Conservation (phyloP, 441 rosid genomes). For the Aleurites moluccanus region DNA sequence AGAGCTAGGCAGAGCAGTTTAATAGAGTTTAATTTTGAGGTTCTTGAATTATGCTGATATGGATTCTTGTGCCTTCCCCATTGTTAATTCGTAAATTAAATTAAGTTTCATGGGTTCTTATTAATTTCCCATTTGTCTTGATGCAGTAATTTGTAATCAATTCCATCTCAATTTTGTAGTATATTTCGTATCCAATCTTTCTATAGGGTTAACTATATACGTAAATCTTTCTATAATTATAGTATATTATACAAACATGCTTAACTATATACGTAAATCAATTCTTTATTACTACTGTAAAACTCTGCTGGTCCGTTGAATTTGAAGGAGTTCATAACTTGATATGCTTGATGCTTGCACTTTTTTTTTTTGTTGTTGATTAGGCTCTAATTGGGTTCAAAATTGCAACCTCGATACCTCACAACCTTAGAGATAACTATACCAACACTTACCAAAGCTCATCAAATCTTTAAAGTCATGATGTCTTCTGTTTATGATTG, state of each 20-base stretch:
- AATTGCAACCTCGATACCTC: neutral
- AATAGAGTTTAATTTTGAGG: neutral
- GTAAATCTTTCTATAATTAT: too few relatives aligned
- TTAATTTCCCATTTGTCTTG: neutral
- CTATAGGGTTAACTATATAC: too few relatives aligned
- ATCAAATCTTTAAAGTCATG: neutral
- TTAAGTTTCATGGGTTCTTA: neutral
- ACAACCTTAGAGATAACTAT: neutral
- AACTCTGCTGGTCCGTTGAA: neutral
- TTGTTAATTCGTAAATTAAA: neutral
- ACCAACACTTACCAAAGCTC: neutral
- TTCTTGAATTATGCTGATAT: neutral
- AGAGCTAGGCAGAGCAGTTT: neutral
- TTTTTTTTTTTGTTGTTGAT: too few relatives aligned
- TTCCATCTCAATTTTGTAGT: neutral
- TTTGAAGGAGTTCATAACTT: neutral
- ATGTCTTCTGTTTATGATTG: slow-evolving; percentile 1
- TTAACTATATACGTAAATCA: neutral
- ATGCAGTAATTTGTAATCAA: neutral
- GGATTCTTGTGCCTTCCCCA: neutral
- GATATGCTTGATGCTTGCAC: neutral
- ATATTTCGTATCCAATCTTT: too few relatives aligned
- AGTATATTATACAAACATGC: too few relatives aligned
- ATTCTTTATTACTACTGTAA: neutral
- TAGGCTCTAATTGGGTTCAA: neutral